A percentile compares a stretch with the other conserved stretches of the same genome.
These are phyloP conservation scores for Hanseniaspora pseudoguilliermondii DNA, from an alignment of 805 yeast species.

Conservation along the genomic window DNA sequence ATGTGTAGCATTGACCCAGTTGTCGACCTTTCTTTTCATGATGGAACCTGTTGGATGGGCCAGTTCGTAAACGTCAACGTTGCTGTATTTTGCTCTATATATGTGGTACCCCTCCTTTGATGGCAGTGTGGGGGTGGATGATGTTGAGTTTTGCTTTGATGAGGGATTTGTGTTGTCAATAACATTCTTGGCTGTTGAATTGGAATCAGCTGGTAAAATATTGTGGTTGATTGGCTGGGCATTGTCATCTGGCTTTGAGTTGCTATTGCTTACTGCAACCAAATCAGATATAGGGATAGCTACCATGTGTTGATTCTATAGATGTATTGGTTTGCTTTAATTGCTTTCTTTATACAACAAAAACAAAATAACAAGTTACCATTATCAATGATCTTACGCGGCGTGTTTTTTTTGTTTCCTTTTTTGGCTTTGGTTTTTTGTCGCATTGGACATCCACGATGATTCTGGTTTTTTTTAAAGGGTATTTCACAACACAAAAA, in stretches of 20 bases:
- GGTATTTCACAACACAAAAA: no score
- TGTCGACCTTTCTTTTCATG: constrained; percentile 64
- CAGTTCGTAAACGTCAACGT: constrained; percentile 75
- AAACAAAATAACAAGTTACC: background rate
- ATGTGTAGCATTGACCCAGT: constrained; percentile 91
- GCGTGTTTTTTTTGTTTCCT: background rate
- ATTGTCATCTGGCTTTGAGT: background rate
- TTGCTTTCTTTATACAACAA: background rate
- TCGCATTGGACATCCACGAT: no score
- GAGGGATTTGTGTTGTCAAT: background rate
- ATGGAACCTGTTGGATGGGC: constrained; percentile 55
- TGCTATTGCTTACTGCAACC: background rate
- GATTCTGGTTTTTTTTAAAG: no score
- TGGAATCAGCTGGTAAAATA: background rate
- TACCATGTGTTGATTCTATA: background rate
- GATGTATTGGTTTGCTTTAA: background rate
- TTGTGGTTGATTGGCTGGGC: background rate
- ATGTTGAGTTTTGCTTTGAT: background rate
- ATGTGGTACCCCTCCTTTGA: constrained; percentile 27
- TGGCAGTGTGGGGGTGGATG: background rate
- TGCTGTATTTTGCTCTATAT: constrained; percentile 66
- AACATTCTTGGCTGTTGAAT: background rate
- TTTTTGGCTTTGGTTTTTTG: background rate
- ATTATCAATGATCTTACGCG: background rate
- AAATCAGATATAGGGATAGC: background rate